phyloP scores from a whole-genome alignment of 2,329 filamentous ascomycete species.

The Canariomyces notabilis region DNA sequence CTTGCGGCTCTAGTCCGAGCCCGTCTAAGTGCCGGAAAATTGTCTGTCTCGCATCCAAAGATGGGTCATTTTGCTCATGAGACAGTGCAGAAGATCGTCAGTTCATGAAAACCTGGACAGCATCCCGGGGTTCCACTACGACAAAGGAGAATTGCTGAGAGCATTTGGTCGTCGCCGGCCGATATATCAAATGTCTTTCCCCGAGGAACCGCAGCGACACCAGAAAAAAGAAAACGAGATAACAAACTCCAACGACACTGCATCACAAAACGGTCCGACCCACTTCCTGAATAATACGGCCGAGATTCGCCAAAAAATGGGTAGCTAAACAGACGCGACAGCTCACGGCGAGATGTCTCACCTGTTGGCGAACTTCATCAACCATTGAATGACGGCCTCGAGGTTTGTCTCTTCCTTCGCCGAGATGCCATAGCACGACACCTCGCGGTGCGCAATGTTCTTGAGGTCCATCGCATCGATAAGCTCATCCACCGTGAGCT shows the following conservation, averaged over 20 bases:
- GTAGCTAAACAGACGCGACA: not conserved
- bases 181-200: constrained; percentile 22
- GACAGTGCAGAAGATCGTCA: constrained; percentile 2
- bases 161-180: constrained; percentile 26
- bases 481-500: constrained; percentile 87
- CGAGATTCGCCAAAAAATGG: constrained; percentile 8
- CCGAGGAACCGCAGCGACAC: constrained; percentile 8
- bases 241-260: not conserved
- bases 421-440: constrained; percentile 97
- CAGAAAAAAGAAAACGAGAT: constrained; percentile 2
- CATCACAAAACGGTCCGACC: constrained; percentile 4
- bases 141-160: constrained; percentile 4
- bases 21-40: constrained; percentile 4
- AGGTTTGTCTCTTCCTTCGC: constrained; percentile 98
- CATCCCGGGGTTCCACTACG: constrained; percentile 9
- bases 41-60: constrained; percentile 1
- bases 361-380: constrained; percentile 82
- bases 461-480: constrained; percentile 91
- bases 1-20: constrained; percentile 18
- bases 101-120: constrained; percentile 9
- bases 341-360: constrained; percentile 35
- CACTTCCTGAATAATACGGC: constrained; percentile 2
- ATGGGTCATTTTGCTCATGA: constrained; percentile 7
- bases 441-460: constrained; percentile 82
- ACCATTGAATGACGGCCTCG: constrained; percentile 92